Evolutionary conservation across 139 green algal species (phyloP).

Genomic region (Trebouxia sp.): DNA sequence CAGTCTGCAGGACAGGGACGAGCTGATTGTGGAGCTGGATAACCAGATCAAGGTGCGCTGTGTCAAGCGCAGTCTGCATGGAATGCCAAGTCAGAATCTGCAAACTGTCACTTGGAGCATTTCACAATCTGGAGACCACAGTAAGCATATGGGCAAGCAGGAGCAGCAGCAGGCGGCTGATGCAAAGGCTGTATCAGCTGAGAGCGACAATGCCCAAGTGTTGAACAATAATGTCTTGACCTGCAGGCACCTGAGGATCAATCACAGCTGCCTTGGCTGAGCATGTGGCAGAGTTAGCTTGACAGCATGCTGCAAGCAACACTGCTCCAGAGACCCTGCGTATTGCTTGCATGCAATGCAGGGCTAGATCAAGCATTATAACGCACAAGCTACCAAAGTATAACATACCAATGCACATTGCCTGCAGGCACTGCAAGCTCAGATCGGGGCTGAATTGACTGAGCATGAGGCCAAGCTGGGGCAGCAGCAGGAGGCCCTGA

Average conservation of each 20-base stretch:
- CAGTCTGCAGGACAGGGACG: slow-evolving; percentile 17
- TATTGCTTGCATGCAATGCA: background rate
- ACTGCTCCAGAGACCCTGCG: background rate
- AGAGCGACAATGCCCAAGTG: no score
- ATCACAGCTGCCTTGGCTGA: no score
- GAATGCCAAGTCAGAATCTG: no score
- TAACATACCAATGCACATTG: background rate
- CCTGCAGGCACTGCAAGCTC: background rate
- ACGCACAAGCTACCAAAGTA: background rate
- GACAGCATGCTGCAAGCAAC: background rate
- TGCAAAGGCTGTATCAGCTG: no score
- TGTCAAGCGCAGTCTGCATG: background rate
- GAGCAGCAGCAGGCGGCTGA: no score
- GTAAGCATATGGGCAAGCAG: no score
- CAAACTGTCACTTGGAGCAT: no score
- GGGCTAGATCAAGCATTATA: background rate
- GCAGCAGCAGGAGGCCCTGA: slow-evolving; percentile 26
- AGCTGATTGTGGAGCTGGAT: slow-evolving; percentile 8
- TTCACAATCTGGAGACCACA: no score
- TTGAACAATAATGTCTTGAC: no score
- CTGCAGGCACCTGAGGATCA: no score
- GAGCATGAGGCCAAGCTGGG: slow-evolving; percentile 8
- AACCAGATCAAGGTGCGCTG: slow-evolving; percentile 1
- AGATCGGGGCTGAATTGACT: background rate
- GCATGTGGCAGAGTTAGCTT: no score